Evolutionary conservation across 352 stramenopile species (phyloP).

Genomic region (Phytopythium helicoides): DNA sequence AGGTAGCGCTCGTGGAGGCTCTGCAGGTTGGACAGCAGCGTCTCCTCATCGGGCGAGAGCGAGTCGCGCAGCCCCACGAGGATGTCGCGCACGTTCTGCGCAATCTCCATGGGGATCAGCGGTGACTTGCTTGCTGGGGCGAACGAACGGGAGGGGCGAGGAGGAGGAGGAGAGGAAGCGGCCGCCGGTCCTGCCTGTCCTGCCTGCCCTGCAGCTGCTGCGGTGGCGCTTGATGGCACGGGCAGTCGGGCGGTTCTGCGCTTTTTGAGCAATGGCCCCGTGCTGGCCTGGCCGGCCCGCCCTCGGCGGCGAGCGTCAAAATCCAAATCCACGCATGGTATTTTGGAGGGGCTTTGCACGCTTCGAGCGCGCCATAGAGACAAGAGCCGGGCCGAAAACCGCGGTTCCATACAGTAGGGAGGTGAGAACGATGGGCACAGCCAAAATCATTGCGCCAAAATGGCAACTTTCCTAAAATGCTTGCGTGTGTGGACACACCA

Average conservation of each 20-base stretch:
- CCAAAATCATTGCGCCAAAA: neutral
- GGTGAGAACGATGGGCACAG: conserved; percentile 2
- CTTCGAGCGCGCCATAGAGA: neutral
- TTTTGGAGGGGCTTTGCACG: conserved; percentile 1
- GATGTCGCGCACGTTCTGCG: conserved; percentile 77
- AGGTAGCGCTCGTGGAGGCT: conserved; percentile 67
- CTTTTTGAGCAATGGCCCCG: conserved; percentile 4
- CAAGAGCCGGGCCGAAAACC: neutral
- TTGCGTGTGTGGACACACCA: neutral
- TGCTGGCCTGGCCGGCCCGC: neutral
- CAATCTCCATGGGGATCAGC: conserved; percentile 66
- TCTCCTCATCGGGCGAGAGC: conserved; percentile 66
- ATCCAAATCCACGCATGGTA: conserved; percentile 6
- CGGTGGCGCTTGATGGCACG: neutral
- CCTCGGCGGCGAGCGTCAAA: conserved; percentile 1
- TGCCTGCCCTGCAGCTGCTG: neutral
- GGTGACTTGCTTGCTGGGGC: neutral
- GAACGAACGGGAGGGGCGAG: neutral
- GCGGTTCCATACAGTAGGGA: neutral
- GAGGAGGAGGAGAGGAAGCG: neutral
- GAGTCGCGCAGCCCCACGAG: conserved; percentile 79
- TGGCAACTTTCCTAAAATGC: neutral
- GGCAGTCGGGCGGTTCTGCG: too few relatives aligned
- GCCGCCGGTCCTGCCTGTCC: neutral
- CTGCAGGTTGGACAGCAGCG: conserved; percentile 61